Evolutionary conservation across 352 stramenopile genomes (phyloP).

Genomic region (Phytophthora foliorum): DNA sequence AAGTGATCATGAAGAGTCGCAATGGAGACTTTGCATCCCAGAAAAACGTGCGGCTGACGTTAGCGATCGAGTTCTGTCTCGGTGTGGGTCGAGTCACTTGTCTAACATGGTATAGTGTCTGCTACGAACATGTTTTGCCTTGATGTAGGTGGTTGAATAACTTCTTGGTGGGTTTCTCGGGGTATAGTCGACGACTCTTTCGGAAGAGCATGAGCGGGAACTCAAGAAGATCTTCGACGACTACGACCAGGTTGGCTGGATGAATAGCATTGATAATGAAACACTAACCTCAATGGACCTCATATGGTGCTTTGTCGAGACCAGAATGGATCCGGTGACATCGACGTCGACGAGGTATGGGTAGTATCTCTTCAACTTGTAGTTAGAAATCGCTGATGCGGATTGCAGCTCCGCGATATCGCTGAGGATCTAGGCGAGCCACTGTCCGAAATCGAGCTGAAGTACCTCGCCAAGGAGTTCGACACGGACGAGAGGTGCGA

Average conservation of each 20-base stretch:
- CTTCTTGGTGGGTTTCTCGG: background rate
- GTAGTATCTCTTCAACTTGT: background rate
- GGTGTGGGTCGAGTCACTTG: background rate
- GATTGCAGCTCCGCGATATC: constrained; percentile 67
- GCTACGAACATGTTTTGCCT: background rate
- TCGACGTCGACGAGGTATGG: constrained; percentile 72
- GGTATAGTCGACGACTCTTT: constrained; percentile 55
- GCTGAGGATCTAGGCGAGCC: constrained; percentile 79
- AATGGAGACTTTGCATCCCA: constrained; percentile 24
- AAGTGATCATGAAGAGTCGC: constrained; percentile 23
- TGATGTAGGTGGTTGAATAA: background rate
- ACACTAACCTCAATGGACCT: background rate
- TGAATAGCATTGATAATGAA: background rate
- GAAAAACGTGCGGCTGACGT: constrained; percentile 11
- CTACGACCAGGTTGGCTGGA: constrained; percentile 62
- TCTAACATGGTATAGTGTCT: background rate
- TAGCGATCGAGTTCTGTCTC: background rate
- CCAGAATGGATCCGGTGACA: constrained; percentile 77
- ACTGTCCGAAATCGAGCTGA: constrained; percentile 73
- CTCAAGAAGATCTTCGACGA: constrained; percentile 84
- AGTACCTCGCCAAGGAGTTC: constrained; percentile 82
- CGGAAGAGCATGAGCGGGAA: constrained; percentile 73
- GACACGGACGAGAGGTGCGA: constrained; percentile 70
- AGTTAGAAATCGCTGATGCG: background rate
- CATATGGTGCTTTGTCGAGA: background rate